Percentiles rank a stretch among this genome's conserved stretches.
Evolutionary conservation across 2,329 filamentous ascomycete species (phyloP).

Genomic region (Emydomyces testavorans): DNA sequence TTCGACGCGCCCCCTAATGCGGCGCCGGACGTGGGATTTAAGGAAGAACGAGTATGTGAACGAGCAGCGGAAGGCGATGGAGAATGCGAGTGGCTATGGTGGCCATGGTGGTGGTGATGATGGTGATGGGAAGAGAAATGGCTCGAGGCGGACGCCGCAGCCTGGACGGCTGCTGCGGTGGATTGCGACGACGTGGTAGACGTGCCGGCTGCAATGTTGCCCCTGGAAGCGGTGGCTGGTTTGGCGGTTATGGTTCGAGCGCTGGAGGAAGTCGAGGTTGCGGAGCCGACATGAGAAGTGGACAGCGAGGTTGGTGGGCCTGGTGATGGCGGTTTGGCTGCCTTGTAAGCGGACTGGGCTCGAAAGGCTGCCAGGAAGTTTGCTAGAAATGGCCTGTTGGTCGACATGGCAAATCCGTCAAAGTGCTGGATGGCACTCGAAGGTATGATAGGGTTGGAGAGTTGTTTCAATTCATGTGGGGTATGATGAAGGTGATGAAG

Average conservation of each 20-base stretch:
- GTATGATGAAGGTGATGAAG: not conserved
- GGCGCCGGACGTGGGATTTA: conserved; percentile 13
- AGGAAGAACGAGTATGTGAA: conserved; percentile 14
- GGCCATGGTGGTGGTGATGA: conserved; percentile 22
- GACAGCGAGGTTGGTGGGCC: conserved; percentile 21
- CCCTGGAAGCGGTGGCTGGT: conserved; percentile 23
- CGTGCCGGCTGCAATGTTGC: conserved; percentile 13
- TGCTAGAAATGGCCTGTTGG: conserved; percentile 54
- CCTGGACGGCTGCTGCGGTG: conserved; percentile 23
- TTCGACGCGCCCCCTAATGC: conserved; percentile 19
- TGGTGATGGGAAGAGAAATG: conserved; percentile 21
- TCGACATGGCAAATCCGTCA: conserved; percentile 41
- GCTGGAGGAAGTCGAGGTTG: conserved; percentile 26
- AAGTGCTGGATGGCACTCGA: not conserved
- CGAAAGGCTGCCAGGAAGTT: conserved; percentile 58
- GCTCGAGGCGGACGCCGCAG: conserved; percentile 19
- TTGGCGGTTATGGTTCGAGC: conserved; percentile 41
- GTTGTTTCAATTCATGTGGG: not conserved
- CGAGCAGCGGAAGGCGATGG: conserved; percentile 21
- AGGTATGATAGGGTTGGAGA: not conserved
- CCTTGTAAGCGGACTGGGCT: conserved; percentile 51
- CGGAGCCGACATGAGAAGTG: conserved; percentile 26
- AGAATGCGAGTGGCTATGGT: conserved; percentile 17
- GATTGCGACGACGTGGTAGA: conserved; percentile 20
- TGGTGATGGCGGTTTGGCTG: conserved; percentile 35